Conservation (phyloP, 495 filamentous ascomycete genomes). For the Aspergillus hancockii region DNA sequence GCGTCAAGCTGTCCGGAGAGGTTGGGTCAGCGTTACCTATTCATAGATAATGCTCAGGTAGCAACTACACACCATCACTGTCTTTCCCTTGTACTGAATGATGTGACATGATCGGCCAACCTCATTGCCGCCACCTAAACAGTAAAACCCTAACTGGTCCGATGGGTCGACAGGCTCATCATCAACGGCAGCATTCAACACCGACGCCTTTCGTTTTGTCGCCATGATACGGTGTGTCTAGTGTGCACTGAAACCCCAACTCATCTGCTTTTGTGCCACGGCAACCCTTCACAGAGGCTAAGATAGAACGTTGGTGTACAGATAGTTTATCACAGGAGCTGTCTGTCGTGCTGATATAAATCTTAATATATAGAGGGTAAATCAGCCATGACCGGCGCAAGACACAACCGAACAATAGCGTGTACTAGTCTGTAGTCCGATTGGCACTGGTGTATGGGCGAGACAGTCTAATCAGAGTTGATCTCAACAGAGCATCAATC, state of each 20-base stretch:
- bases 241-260: background rate
- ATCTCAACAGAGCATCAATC: background rate
- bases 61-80: slow-evolving; percentile 79
- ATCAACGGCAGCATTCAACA: slow-evolving; percentile 56
- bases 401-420: background rate
- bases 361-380: background rate
- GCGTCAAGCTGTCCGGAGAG: slow-evolving; percentile 74
- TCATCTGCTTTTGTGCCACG: background rate
- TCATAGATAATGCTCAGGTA: background rate
- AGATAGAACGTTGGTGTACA: background rate
- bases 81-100: slow-evolving; percentile 98
- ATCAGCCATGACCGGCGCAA: slow-evolving; percentile 18
- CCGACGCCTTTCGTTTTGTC: slow-evolving; percentile 72
- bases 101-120: slow-evolving; percentile 97
- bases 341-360: background rate
- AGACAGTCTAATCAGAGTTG: background rate
- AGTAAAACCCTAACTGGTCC: slow-evolving; percentile 91
- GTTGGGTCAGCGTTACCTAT: slow-evolving; percentile 21
- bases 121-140: slow-evolving; percentile 93
- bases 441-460: background rate
- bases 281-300: background rate
- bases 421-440: background rate
- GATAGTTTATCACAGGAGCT: background rate
- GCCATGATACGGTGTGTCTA: slow-evolving; percentile 53
- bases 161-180: slow-evolving; percentile 75